Evolutionary conservation across 1,139 yeast genomes (phyloP).

Genomic region (Candida tetrigidarum): DNA sequence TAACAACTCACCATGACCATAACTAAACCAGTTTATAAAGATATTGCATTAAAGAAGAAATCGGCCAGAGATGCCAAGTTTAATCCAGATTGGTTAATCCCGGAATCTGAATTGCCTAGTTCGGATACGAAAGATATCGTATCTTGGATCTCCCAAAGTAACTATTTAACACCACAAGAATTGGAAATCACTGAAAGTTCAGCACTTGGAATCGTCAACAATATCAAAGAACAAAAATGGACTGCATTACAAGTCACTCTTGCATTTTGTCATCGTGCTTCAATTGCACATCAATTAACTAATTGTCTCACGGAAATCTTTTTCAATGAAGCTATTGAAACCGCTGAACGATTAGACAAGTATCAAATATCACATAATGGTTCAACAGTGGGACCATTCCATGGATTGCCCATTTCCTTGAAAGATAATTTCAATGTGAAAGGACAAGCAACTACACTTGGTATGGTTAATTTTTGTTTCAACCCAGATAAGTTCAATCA

Average conservation of each 20-base stretch:
- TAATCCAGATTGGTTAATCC: conserved; percentile 43
- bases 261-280: conserved; percentile 55
- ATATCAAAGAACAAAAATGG: conserved; percentile 37
- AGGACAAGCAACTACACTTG: conserved; percentile 65
- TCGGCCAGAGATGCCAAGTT: conserved; percentile 39
- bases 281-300: conserved; percentile 50
- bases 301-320: conserved; percentile 41
- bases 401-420: conserved; percentile 44
- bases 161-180: conserved; percentile 42
- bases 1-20: conserved; percentile 12
- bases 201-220: conserved; percentile 37
- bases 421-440: conserved; percentile 61
- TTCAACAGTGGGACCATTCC: conserved; percentile 35
- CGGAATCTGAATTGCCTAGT: conserved; percentile 33
- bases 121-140: conserved; percentile 36
- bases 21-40: conserved; percentile 22
- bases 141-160: conserved; percentile 1
- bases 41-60: conserved; percentile 39
- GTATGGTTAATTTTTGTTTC: conserved; percentile 41
- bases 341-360: conserved; percentile 33
- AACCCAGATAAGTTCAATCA: conserved; percentile 43
- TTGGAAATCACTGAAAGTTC: conserved; percentile 51
- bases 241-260: conserved; percentile 49
- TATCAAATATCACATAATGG: conserved; percentile 27
- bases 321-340: conserved; percentile 34